Conservation (phyloP, 1,284 basidiomycete species). For the Ustilago crameri region DNA sequence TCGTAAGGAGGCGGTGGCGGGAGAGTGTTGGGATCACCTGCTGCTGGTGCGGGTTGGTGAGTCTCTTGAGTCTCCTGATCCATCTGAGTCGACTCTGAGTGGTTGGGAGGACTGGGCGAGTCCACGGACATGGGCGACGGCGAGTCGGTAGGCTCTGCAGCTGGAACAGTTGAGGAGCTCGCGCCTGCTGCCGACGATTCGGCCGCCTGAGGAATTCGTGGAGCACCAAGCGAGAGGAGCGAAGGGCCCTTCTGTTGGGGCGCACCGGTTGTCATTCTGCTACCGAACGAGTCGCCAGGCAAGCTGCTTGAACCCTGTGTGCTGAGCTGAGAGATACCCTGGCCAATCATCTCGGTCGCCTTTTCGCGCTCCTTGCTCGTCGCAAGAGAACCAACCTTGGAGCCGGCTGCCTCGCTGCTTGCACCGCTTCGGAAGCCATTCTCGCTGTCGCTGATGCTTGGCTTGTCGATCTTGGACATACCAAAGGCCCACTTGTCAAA, state of each 20-base stretch:
- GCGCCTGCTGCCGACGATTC: slow-evolving; percentile 14
- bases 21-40: slow-evolving; percentile 72
- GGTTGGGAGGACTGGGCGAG: slow-evolving; percentile 34
- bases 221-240: slow-evolving; percentile 76
- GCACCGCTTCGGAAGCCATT: slow-evolving; percentile 48
- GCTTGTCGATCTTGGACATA: slow-evolving; percentile 77
- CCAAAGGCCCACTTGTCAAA: slow-evolving; percentile 91
- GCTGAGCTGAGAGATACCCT: slow-evolving; percentile 76
- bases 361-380: slow-evolving; percentile 67
- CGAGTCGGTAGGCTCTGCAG: slow-evolving; percentile 55
- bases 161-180: slow-evolving; percentile 20
- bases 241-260: slow-evolving; percentile 76
- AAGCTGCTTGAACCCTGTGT: slow-evolving; percentile 71
- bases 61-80: slow-evolving; percentile 37
- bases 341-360: slow-evolving; percentile 72
- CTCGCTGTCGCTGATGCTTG: slow-evolving; percentile 50
- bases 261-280: slow-evolving; percentile 71
- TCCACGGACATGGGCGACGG: slow-evolving; percentile 55
- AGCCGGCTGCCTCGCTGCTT: slow-evolving; percentile 48
- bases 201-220: slow-evolving; percentile 27
- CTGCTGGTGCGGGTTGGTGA: slow-evolving; percentile 70
- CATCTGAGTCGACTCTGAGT: slow-evolving; percentile 32
- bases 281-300: slow-evolving; percentile 70
- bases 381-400: slow-evolving; percentile 46
- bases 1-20: slow-evolving; percentile 74